Evolutionary conservation across 768 basidiomycete genomes (phyloP).

Genomic region (Sporobolomyces pararoseus): DNA sequence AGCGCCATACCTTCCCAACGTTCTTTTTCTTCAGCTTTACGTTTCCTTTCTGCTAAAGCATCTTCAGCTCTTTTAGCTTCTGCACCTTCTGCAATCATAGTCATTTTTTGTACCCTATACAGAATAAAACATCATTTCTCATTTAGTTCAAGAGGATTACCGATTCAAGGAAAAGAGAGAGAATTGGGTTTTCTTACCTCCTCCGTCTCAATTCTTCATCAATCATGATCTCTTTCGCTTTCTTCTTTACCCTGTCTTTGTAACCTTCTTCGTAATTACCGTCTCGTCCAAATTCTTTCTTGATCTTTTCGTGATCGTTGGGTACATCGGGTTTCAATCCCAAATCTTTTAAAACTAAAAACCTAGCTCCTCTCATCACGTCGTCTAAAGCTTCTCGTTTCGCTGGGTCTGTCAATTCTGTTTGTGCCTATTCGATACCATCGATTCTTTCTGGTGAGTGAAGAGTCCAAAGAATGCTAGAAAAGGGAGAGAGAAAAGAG

Average conservation of each 20-base stretch:
- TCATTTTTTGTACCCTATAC: conserved; percentile 43
- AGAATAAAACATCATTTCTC: too few relatives aligned
- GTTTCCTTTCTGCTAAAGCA: conserved; percentile 68
- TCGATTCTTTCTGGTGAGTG: too few relatives aligned
- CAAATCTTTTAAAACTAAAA: conserved; percentile 58
- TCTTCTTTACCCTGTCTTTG: conserved; percentile 63
- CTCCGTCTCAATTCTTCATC: conserved; percentile 82
- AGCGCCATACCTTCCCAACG: conserved; percentile 62
- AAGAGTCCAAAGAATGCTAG: not conserved
- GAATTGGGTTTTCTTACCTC: conserved; percentile 69
- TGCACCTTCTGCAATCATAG: conserved; percentile 57
- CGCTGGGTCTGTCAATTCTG: conserved; percentile 57
- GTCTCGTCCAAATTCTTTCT: not conserved
- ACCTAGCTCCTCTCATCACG: conserved; percentile 65
- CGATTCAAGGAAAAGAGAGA: not conserved
- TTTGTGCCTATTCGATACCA: conserved; percentile 67
- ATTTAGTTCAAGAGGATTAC: conserved; percentile 9
- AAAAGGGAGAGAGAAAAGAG: not conserved
- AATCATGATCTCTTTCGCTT: conserved; percentile 78
- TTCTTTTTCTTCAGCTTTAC: conserved; percentile 84
- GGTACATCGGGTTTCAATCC: conserved; percentile 61
- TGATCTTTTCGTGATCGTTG: conserved; percentile 60
- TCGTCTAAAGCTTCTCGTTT: conserved; percentile 57
- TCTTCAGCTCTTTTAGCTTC: conserved; percentile 93
- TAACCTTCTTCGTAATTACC: conserved; percentile 57